Percentiles rank a stretch among this genome's conserved stretches.
phyloP scores from a whole-genome alignment of 176 grass and related monocot genomes.

The Lolium perenne region DNA sequence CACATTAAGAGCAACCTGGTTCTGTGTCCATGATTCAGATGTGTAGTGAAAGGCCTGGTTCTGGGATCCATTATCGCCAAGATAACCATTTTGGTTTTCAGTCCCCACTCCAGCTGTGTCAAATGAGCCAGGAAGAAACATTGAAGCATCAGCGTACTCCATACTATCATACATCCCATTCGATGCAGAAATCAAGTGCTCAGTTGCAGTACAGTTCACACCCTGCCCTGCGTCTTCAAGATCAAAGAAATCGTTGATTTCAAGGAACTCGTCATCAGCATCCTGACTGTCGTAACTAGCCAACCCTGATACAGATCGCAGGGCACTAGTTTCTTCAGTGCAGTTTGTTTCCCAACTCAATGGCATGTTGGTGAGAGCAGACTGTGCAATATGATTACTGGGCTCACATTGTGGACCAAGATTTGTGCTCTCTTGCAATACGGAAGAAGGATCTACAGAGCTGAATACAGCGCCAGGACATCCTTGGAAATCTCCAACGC shows the following conservation, averaged over 20 bases:
- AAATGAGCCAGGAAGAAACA: constrained; percentile 57
- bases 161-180: constrained; percentile 46
- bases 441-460: constrained; percentile 40
- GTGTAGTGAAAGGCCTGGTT: constrained; percentile 50
- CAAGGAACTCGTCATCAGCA: constrained; percentile 79
- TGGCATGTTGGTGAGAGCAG: constrained; percentile 48
- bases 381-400: constrained; percentile 50
- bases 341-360: constrained; percentile 27
- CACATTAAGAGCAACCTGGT: constrained; percentile 52
- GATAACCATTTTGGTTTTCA: constrained; percentile 56
- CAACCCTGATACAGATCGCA: constrained; percentile 28
- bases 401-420: constrained; percentile 22
- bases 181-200: constrained; percentile 32
- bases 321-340: constrained; percentile 46
- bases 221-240: constrained; percentile 51
- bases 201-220: constrained; percentile 37
- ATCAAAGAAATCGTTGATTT: constrained; percentile 84
- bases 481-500: constrained; percentile 22
- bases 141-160: constrained; percentile 63
- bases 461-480: constrained; percentile 12
- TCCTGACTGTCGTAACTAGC: constrained; percentile 26
- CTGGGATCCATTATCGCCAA: constrained; percentile 38
- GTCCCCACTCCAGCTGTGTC: constrained; percentile 35
- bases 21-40: constrained; percentile 50
- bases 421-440: constrained; percentile 37